A percentile compares a stretch with the other conserved stretches of the same genome.
These are phyloP conservation scores for Castanea crenata DNA, from an alignment of 306 rosid genomes.

Conservation along the genomic window DNA sequence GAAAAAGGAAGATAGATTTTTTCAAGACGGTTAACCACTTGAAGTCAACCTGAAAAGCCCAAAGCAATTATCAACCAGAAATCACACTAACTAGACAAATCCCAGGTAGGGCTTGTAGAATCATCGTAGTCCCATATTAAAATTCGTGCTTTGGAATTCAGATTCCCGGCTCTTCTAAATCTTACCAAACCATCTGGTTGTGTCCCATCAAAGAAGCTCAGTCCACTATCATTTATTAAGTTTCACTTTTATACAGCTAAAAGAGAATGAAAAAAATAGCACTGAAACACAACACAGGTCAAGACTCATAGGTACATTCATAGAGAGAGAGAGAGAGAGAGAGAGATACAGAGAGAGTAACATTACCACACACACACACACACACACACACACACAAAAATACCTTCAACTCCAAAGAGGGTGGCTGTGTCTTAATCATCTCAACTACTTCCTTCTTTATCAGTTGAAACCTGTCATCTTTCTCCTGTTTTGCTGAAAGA, in stretches of 20 bases:
- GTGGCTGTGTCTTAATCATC: slow-evolving; percentile 62
- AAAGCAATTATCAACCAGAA: no score
- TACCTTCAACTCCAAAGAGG: slow-evolving; percentile 74
- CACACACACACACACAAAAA: not conserved
- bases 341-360: not conserved
- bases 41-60: no score
- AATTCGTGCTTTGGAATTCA: no score
- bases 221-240: not conserved
- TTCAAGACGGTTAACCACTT: no score
- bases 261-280: no score
- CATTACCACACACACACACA: not conserved
- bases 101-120: no score
- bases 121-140: no score
- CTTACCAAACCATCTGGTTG: no score
- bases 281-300: not conserved
- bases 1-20: no score
- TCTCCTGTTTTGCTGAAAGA: slow-evolving; percentile 86
- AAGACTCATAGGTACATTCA: not conserved
- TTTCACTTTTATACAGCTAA: not conserved
- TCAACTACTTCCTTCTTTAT: slow-evolving; percentile 90
- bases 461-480: slow-evolving; percentile 76
- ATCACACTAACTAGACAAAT: no score
- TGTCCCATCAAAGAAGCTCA: no score
- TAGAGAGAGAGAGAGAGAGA: not conserved
- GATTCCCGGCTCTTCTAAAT: no score